Percentiles rank a stretch among this genome's conserved stretches.
Conservation (phyloP, 345 rosid species). For the Draba incana region DNA sequence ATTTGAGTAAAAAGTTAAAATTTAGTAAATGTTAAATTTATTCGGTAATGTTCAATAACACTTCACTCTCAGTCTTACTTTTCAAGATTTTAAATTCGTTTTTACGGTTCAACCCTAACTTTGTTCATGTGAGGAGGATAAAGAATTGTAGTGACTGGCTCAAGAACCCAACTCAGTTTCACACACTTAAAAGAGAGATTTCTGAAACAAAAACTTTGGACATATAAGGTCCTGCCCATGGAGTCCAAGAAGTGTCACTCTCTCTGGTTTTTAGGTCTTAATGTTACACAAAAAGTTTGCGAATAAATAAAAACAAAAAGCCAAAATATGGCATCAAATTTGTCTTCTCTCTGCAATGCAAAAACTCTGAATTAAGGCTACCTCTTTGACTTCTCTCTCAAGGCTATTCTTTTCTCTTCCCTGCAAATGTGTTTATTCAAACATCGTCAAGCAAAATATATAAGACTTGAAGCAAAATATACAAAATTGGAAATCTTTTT, state of each 20-base stretch:
- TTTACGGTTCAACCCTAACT: no score
- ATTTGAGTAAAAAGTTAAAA: no score
- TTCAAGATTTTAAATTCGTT: no score
- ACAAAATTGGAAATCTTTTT: neutral
- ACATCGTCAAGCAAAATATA: neutral
- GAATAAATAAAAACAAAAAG: slow-evolving; percentile 21
- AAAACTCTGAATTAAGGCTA: slow-evolving; percentile 28
- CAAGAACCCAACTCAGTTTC: slow-evolving; percentile 2
- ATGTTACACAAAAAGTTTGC: slow-evolving; percentile 8
- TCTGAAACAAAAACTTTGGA: slow-evolving; percentile 40
- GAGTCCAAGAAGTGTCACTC: slow-evolving; percentile 10
- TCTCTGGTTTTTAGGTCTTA: neutral
- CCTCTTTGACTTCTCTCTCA: slow-evolving; percentile 43
- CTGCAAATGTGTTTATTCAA: slow-evolving; percentile 43
- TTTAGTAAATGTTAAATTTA: no score
- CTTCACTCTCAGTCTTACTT: no score
- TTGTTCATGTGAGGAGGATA: no score
- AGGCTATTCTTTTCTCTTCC: slow-evolving; percentile 75
- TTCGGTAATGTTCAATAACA: no score
- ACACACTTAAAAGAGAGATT: neutral
- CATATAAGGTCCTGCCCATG: slow-evolving; percentile 29
- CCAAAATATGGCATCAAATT: slow-evolving; percentile 6
- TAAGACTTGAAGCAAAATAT: neutral
- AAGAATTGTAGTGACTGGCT: no score
- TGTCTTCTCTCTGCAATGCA: slow-evolving; percentile 13